Evolutionary conservation across 2,329 filamentous ascomycete species (phyloP), one percentile per base, ranked within the genome.

Genomic region (Colletotrichum trifolii): DNA sequence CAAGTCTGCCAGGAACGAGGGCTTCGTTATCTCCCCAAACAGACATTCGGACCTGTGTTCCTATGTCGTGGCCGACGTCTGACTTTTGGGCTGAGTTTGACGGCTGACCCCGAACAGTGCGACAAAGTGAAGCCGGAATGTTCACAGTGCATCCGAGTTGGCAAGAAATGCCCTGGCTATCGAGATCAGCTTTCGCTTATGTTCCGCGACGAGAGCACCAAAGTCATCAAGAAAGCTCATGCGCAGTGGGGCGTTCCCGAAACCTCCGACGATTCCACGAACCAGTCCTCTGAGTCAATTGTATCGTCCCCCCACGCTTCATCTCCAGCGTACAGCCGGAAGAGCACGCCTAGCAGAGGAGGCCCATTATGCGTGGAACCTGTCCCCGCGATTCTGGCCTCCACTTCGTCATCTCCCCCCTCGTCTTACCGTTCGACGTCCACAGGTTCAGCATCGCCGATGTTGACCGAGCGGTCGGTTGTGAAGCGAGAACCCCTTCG

Each of bases 161-260:
- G 83, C 71, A 86, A 87, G 74, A 82, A 79, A 70, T 90, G 88
- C 69, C 86, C 87, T 17, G 88, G 88, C 7, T 90, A 90, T 70
- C 82, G 88, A 69, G 87, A 90, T 68, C 85, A 88, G 73, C 76
- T 89, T 39, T 87, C 87, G 38, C 78, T 90, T 62, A 85, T 90
- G 83, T 90, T 90, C 72, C 85, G 87, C 42, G 87, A 90, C 76
- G 87, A 90, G 75, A 89, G 85, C 70, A 84, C 80, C 69, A 86
- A 88, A 70, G 87, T 89, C 49, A 84, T 87, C 34, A 82, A 82
- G 67, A 89, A 87, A 71, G 84, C 84, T 17, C 83, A 85, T 60
- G 83, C 82, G 34, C 83, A 80, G 74, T 85, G 79, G 82, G 81
- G 79, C 1, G 54, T 66, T 13, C 35, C 59, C 17, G 60, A 66